Evolutionary conservation across 1,284 basidiomycete species (phyloP).

Genomic region (Microbotryum violaceum): DNA sequence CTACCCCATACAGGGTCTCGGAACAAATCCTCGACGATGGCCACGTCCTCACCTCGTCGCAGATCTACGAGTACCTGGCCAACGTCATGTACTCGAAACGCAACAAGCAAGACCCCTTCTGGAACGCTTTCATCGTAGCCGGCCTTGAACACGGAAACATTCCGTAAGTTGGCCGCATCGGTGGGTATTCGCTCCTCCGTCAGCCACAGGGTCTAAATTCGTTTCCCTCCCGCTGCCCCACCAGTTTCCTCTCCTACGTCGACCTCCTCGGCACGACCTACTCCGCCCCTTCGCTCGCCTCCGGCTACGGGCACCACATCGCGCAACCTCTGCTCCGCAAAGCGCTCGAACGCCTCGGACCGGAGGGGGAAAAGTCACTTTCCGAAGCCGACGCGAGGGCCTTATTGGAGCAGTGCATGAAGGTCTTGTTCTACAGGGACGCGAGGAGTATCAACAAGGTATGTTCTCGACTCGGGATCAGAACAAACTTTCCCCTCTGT

Average conservation of each 20-base stretch:
- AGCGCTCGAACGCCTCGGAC: conserved; percentile 58
- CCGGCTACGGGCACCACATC: conserved; percentile 91
- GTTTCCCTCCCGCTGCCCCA: too few relatives aligned
- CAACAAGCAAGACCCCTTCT: conserved; percentile 84
- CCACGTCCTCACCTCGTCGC: conserved; percentile 73
- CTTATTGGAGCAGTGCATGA: conserved; percentile 81
- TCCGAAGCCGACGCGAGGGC: conserved; percentile 70
- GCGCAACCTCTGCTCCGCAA: conserved; percentile 87
- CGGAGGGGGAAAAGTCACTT: conserved; percentile 54
- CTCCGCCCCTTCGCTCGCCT: conserved; percentile 85
- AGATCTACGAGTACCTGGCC: conserved; percentile 88
- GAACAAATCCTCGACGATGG: conserved; percentile 77
- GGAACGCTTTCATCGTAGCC: conserved; percentile 94
- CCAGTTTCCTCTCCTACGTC: conserved; percentile 84
- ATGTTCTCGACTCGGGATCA: conserved; percentile 30
- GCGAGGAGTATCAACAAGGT: conserved; percentile 95
- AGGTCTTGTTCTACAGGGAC: conserved; percentile 93
- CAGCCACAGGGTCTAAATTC: too few relatives aligned
- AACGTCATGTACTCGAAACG: conserved; percentile 86
- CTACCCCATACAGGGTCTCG: conserved; percentile 47
- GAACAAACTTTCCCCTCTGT: neutral
- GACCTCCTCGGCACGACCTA: conserved; percentile 97
- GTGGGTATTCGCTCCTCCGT: too few relatives aligned
- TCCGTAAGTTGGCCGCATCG: neutral
- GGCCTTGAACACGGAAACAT: conserved; percentile 64